Conservation (phyloP, 1,284 basidiomycete species). For the Limonomyces culmigenus region DNA sequence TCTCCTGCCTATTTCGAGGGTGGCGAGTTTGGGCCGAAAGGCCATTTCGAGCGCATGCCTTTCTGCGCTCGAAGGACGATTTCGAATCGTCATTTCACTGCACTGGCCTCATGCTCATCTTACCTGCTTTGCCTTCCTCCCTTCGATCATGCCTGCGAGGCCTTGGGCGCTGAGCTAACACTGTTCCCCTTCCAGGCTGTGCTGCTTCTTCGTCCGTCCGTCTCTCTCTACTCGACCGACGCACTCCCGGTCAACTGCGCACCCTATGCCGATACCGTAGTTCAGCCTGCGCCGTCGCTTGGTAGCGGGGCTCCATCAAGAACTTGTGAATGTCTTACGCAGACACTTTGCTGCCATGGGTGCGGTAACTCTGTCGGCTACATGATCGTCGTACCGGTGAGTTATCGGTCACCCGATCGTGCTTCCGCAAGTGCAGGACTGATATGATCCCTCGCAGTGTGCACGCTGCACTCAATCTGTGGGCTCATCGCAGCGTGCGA, state of each 20-base stretch:
- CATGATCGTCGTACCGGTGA: conserved; percentile 54
- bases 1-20: too few relatives aligned
- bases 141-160: neutral
- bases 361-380: conserved; percentile 67
- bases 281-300: conserved; percentile 9
- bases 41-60: neutral
- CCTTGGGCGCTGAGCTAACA: neutral
- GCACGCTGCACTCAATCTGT: conserved; percentile 55
- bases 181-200: conserved; percentile 38
- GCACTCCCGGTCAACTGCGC: conserved; percentile 67
- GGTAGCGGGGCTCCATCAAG: conserved; percentile 16
- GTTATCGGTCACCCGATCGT: conserved; percentile 7
- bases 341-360: conserved; percentile 67
- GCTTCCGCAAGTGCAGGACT: neutral
- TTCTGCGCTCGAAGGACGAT: too few relatives aligned
- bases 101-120: conserved; percentile 4
- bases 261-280: conserved; percentile 21
- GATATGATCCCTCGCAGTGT: conserved; percentile 27
- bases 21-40: neutral
- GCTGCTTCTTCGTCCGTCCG: conserved; percentile 63
- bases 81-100: too few relatives aligned
- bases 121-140: neutral
- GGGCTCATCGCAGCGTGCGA: conserved; percentile 43
- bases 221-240: conserved; percentile 74
- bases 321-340: conserved; percentile 53